A percentile compares a stretch with the other conserved stretches of the same genome.
phyloP scores from a whole-genome alignment of 768 basidiomycete species.

The Mycena epipterygia region DNA sequence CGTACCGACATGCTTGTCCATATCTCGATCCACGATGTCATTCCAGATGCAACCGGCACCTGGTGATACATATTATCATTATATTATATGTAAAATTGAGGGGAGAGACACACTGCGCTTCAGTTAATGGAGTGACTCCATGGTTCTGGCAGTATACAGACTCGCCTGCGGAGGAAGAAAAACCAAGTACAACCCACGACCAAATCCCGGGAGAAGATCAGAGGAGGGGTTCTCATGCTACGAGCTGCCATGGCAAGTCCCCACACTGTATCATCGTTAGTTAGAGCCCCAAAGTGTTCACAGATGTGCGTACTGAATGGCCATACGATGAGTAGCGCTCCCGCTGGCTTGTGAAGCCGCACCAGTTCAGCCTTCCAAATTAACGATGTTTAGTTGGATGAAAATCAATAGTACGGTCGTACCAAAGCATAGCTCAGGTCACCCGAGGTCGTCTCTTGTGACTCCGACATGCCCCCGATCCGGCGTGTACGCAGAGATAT shows the following conservation, averaged over 20 bases:
- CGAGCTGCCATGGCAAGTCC: constrained; percentile 1
- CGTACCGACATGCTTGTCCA: constrained; percentile 38
- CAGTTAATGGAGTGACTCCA: neutral
- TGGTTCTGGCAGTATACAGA: neutral
- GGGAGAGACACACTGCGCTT: neutral
- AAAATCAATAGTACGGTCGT: too few relatives aligned
- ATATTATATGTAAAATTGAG: too few relatives aligned
- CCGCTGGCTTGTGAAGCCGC: neutral
- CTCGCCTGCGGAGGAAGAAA: neutral
- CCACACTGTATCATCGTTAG: neutral
- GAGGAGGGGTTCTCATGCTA: neutral
- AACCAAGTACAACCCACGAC: neutral
- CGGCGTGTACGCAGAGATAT: too few relatives aligned
- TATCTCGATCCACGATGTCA: constrained; percentile 37
- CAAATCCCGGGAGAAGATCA: neutral
- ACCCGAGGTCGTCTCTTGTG: too few relatives aligned
- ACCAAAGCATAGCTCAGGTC: too few relatives aligned
- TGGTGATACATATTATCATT: neutral
- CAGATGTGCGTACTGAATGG: neutral
- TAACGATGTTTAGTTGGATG: too few relatives aligned
- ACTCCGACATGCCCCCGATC: too few relatives aligned
- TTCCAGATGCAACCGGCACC: constrained; percentile 36
- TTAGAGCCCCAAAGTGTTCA: neutral
- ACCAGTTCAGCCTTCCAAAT: too few relatives aligned
- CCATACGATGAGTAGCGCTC: constrained; percentile 1